Percentiles rank a stretch among this genome's conserved stretches.
Conservation (phyloP, 495 filamentous ascomycete species). For the Xylaria cubensis region DNA sequence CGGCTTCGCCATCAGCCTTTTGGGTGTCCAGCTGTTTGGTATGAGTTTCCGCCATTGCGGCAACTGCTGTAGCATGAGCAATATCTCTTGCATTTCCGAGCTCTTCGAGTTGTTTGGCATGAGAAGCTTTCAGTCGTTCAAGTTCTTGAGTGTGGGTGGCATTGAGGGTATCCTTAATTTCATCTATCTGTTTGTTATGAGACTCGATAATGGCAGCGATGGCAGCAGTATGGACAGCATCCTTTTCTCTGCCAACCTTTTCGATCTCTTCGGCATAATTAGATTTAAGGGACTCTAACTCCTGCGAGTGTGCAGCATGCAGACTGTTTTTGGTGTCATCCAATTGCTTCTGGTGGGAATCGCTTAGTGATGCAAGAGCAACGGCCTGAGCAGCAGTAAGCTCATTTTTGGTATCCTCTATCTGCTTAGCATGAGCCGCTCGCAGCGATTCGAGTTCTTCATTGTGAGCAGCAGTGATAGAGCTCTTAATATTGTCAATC, state of each 20-base stretch:
- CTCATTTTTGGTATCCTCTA: constrained; percentile 47
- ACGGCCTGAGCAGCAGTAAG: constrained; percentile 33
- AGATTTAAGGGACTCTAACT: constrained; percentile 47
- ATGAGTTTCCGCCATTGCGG: constrained; percentile 36
- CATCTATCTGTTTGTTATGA: constrained; percentile 29
- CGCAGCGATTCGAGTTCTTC: constrained; percentile 46
- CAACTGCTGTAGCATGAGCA: constrained; percentile 31
- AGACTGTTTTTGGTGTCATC: constrained; percentile 36
- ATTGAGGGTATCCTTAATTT: constrained; percentile 48
- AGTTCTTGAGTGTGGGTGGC: constrained; percentile 41
- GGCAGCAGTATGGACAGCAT: constrained; percentile 30
- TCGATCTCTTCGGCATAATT: constrained; percentile 48
- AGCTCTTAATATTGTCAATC: constrained; percentile 41
- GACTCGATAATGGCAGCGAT: constrained; percentile 13
- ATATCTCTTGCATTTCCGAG: constrained; percentile 27
- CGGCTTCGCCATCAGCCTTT: constrained; percentile 35
- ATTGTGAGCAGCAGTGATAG: constrained; percentile 34
- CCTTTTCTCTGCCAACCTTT: constrained; percentile 44
- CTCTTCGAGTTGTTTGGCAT: constrained; percentile 44
- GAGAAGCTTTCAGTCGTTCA: constrained; percentile 43
- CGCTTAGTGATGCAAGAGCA: constrained; percentile 15
- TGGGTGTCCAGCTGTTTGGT: constrained; percentile 30
- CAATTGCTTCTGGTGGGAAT: constrained; percentile 19
- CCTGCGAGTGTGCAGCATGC: constrained; percentile 39
- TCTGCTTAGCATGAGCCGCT: constrained; percentile 45